phyloP scores from a whole-genome alignment of 345 rosid species.

The Eucalyptus virginea region DNA sequence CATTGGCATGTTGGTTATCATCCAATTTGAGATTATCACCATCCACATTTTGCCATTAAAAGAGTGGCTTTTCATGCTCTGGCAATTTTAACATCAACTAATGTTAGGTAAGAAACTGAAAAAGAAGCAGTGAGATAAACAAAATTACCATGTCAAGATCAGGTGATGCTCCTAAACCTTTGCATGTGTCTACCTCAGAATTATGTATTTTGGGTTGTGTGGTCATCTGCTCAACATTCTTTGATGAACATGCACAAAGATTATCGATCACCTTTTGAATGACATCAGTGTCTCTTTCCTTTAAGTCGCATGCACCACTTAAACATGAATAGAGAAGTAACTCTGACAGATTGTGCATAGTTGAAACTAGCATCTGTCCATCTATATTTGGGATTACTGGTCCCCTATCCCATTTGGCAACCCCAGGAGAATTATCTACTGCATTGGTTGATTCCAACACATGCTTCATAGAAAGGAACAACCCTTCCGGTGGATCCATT shows the following conservation, averaged over 20 bases:
- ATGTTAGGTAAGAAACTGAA: not conserved
- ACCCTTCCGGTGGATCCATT: not conserved
- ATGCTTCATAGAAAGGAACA: not conserved
- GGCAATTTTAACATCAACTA: not conserved
- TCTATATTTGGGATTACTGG: conserved; percentile 9
- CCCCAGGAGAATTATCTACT: not conserved
- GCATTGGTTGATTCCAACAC: not conserved
- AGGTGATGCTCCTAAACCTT: not conserved
- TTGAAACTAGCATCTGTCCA: conserved; percentile 23
- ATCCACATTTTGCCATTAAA: not conserved
- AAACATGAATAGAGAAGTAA: conserved; percentile 54
- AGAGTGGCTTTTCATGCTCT: not conserved
- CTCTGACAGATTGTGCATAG: conserved; percentile 65
- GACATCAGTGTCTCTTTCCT: conserved; percentile 32
- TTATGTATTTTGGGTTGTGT: conserved; percentile 6
- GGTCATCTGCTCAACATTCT: conserved; percentile 8
- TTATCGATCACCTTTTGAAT: conserved; percentile 50
- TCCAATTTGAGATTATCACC: not conserved
- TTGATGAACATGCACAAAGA: conserved; percentile 30
- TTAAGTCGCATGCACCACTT: conserved; percentile 32
- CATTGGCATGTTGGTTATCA: not conserved
- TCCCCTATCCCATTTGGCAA: not conserved
- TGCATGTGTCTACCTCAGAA: not conserved
- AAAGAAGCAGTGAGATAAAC: not conserved
- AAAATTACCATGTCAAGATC: not conserved